phyloP scores from a whole-genome alignment of 495 filamentous ascomycete species.

The Lasiosphaeria hispida region DNA sequence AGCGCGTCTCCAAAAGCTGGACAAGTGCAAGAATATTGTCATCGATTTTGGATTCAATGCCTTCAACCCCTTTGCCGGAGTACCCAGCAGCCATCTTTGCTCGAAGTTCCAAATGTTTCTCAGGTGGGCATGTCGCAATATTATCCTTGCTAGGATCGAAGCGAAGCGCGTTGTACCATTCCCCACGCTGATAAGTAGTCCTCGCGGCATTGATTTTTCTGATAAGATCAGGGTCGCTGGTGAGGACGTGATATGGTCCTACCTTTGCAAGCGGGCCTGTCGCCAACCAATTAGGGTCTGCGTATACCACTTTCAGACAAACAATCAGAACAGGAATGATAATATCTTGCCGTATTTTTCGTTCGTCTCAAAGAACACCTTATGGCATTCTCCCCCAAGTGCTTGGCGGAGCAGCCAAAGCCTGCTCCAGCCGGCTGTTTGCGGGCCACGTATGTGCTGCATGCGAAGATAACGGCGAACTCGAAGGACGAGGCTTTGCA shows the following conservation, averaged over 20 bases:
- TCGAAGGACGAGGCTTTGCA: too few species aligned
- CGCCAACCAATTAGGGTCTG: too few species aligned
- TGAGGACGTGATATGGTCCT: neutral
- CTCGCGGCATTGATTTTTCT: neutral
- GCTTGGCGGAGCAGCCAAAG: too few species aligned
- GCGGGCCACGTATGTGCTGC: too few species aligned
- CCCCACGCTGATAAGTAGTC: neutral
- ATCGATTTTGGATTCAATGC: constrained; percentile 13
- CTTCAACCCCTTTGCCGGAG: constrained; percentile 9
- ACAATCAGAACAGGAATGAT: too few species aligned
- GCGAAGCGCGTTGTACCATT: neutral
- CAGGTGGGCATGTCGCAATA: constrained; percentile 27
- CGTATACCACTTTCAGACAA: too few species aligned
- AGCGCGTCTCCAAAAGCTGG: constrained; percentile 41
- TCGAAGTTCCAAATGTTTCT: constrained; percentile 31
- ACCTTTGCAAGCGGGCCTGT: neutral
- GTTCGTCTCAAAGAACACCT: too few species aligned
- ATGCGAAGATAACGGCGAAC: too few species aligned
- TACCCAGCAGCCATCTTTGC: constrained; percentile 35
- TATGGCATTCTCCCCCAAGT: too few species aligned
- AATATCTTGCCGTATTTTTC: too few species aligned
- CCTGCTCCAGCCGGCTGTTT: too few species aligned
- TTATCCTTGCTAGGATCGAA: constrained; percentile 20
- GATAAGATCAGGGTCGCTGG: neutral
- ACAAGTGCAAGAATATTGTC: constrained; percentile 41